These are phyloP conservation scores for Cyberlindnera mrakii DNA, from an alignment of 805 yeast genomes.

Conservation along the genomic window DNA sequence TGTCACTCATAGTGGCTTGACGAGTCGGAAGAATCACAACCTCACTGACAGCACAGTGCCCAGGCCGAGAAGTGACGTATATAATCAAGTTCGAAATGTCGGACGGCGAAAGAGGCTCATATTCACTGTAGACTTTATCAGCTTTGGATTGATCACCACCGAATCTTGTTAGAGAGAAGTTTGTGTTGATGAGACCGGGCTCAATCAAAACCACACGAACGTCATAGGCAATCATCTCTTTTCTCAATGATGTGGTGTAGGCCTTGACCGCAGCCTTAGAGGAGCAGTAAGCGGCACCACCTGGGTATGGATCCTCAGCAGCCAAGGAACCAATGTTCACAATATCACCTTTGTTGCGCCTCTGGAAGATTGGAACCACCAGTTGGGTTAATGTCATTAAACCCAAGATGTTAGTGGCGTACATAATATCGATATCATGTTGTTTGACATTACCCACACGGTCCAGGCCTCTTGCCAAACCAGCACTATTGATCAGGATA, in stretches of 20 bases:
- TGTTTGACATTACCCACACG: constrained; percentile 60
- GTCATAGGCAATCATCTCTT: constrained; percentile 63
- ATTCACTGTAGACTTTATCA: constrained; percentile 47
- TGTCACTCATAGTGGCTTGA: constrained; percentile 57
- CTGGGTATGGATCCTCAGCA: constrained; percentile 61
- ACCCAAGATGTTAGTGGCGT: constrained; percentile 80
- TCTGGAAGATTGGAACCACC: constrained; percentile 59
- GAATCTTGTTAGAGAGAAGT: constrained; percentile 51
- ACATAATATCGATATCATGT: constrained; percentile 66
- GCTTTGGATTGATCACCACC: constrained; percentile 49
- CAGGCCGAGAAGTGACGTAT: constrained; percentile 49
- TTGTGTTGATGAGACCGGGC: constrained; percentile 65
- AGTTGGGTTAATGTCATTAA: constrained; percentile 77
- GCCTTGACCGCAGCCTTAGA: constrained; percentile 69
- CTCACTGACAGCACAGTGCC: constrained; percentile 61
- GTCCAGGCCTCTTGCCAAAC: constrained; percentile 75
- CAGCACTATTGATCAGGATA: constrained; percentile 65
- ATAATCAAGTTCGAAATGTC: constrained; percentile 58
- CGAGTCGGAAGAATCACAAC: constrained; percentile 79
- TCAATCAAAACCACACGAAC: constrained; percentile 57
- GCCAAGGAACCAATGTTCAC: constrained; percentile 71
- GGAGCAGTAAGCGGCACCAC: constrained; percentile 69
- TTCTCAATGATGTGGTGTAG: constrained; percentile 62
- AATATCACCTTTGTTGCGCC: constrained; percentile 61
- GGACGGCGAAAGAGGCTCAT: constrained; percentile 49